Percentiles rank a stretch among this genome's conserved stretches.
These are phyloP conservation scores for Elaeis guineensis DNA, from an alignment of 176 grass and related monocot species.

Conservation along the genomic window DNA sequence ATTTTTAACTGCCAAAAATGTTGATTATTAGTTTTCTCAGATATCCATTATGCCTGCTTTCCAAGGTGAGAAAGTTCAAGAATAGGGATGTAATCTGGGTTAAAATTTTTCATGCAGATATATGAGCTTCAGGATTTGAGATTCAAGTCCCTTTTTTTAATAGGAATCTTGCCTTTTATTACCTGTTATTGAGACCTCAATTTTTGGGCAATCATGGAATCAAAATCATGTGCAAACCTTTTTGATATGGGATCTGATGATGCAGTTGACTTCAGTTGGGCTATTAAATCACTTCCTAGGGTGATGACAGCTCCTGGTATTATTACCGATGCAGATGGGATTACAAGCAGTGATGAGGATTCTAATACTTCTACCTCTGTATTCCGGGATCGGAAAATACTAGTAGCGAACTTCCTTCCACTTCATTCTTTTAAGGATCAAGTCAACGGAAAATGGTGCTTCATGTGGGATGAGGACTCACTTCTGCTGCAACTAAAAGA, in stretches of 20 bases:
- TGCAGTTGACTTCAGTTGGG: slow-evolving; percentile 3
- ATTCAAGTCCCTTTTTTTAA: no score
- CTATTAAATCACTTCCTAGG: slow-evolving; percentile 15
- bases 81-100: no score
- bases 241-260: slow-evolving; percentile 13
- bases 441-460: slow-evolving; percentile 15
- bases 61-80: no score
- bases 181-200: no score
- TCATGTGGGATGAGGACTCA: slow-evolving; percentile 15
- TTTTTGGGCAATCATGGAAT: slow-evolving; percentile 1
- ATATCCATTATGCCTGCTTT: no score
- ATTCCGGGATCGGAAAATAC: slow-evolving; percentile 14
- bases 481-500: no score
- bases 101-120: no score
- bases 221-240: slow-evolving; percentile 18
- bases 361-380: neutral
- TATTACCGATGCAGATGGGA: slow-evolving; percentile 3
- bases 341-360: slow-evolving; percentile 15
- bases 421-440: slow-evolving; percentile 11
- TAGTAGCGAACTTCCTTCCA: slow-evolving; percentile 24
- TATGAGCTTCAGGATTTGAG: no score
- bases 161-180: no score
- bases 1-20: no score
- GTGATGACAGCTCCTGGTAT: slow-evolving; percentile 20
- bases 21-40: no score